Evolutionary conservation across 371 early-diverging fungal genomes (phyloP), one percentile per base, ranked within the genome.

Genomic region (Mucor ambiguus): DNA sequence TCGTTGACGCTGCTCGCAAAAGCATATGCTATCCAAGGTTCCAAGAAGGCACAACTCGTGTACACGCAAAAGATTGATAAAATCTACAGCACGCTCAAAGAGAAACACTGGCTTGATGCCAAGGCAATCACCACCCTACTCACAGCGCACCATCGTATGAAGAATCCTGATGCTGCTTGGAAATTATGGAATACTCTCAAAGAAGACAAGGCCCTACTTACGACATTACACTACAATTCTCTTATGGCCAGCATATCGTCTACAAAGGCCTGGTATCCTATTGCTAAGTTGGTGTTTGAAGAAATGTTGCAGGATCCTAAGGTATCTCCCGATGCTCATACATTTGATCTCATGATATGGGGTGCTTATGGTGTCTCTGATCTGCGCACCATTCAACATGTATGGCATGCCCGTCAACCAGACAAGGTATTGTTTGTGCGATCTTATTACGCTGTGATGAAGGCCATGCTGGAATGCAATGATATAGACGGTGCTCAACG

Each of bases 81-180:
- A 9, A 68, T 72, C 10, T 72, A 68, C 61, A 18, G 14, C 5
- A 6, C 14, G 5, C 38, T 72, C 10, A 64, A 61, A 44, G 38
- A 55, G 18, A 61, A 64, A 7, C 22, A 68, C 3, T 68, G 70
- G 61, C 63, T 75, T 2, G 80, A 80, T 46, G 44, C 58, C 1
- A 56, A 67, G 14, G 72, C 79, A 1, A 62, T 67, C 33, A 72
- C 75, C 5, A 70, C 70, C 2, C 16, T 77, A 14, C 46, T 81
- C 11, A 67, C 68, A 3, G 64, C 79, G 0, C 69, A 72, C 58
- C 59, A 68, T 20, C 67, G 67, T 18, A 52, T 78, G 61, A 32
- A 63, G 22, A 63, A 70, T 10, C 75, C 75, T 9, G 74, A 74
- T 11, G 46, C 52, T n/a, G 79, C 78, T 18, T 78, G 76, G 75